phyloP scores from a whole-genome alignment of 2,329 filamentous ascomycete genomes.

The Stachybotrys chartarum region DNA sequence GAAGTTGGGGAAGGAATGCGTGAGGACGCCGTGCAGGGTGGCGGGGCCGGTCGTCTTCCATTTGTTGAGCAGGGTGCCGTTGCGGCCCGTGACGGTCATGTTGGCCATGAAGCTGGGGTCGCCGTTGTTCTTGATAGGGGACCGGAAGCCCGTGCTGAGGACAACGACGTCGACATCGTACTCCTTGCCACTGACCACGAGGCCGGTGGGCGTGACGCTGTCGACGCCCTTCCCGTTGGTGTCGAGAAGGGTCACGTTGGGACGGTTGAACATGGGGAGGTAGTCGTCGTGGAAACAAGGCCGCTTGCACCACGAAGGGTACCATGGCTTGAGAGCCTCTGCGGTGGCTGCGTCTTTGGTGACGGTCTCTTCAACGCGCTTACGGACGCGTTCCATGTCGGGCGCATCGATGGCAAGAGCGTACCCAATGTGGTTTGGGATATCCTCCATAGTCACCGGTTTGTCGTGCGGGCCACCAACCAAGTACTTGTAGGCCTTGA shows the following conservation, averaged over 20 bases:
- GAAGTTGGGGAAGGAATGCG: background rate
- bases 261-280: conserved; percentile 48
- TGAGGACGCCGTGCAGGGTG: background rate
- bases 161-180: background rate
- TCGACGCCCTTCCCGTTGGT: conserved; percentile 23
- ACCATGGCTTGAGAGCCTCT: conserved; percentile 49
- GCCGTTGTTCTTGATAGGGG: background rate
- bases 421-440: background rate
- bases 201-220: background rate
- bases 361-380: conserved; percentile 39
- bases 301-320: conserved; percentile 55
- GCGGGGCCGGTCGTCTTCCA: background rate
- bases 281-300: conserved; percentile 56
- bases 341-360: conserved; percentile 39
- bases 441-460: background rate
- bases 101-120: background rate
- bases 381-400: conserved; percentile 33
- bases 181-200: background rate
- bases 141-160: background rate
- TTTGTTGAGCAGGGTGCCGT: background rate
- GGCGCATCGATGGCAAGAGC: conserved; percentile 30
- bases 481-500: conserved; percentile 19
- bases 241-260: conserved; percentile 53
- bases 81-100: background rate
- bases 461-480: background rate